Evolutionary conservation across 1,139 yeast species (phyloP), one percentile per base, ranked within the genome.

Genomic region (Yamadazyma dendronema): DNA sequence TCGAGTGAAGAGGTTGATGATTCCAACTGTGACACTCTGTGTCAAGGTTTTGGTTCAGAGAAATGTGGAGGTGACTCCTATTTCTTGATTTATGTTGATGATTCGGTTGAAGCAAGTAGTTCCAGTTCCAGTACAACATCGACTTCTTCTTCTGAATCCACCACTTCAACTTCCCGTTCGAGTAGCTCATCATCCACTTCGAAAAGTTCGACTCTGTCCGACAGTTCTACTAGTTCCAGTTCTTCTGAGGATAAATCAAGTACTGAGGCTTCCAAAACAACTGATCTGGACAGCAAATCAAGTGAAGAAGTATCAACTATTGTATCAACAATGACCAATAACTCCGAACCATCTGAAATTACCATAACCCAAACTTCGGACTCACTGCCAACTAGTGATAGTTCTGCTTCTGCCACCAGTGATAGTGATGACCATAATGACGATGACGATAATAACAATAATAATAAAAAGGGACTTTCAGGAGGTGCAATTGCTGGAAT

Each of bases 401-500:
- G 35, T 1, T 31, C 37, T 4, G n/a, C 38, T 11, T 24, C 31
- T 4, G 17, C 24, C 17, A 32, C 30, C 10, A 7, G 30, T 21
- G 24, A 15, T 15, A 31, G 39, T 26, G 32, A 40, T 12, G 33
- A 28, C 11, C 27, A 35, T 24, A 14, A 31, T 13, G 25, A 50
- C 14, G 21, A 28, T 17, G 30, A 42, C 24, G 33, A 36, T 34
- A 29, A 38, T 2, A 22, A 30, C 17, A 22, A 17, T 10, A 30
- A 49, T 8, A 17, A 22, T 9, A 32, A 34, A 4, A 53, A 51
- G 27, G 52, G 63, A 9, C 44, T 78, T 28, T 68, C 79, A 5
- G 71, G 74, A 5, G 92, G 92, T 16, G 82, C 82, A n/a, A 80
- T 81, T 46, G 89, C 84, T 1, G 90, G 89, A 33, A 76, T 81